Percentiles rank a stretch among this genome's conserved stretches.
Conservation (phyloP, 1,284 basidiomycete genomes). For the Anthracocystis panici-leucophaei region DNA sequence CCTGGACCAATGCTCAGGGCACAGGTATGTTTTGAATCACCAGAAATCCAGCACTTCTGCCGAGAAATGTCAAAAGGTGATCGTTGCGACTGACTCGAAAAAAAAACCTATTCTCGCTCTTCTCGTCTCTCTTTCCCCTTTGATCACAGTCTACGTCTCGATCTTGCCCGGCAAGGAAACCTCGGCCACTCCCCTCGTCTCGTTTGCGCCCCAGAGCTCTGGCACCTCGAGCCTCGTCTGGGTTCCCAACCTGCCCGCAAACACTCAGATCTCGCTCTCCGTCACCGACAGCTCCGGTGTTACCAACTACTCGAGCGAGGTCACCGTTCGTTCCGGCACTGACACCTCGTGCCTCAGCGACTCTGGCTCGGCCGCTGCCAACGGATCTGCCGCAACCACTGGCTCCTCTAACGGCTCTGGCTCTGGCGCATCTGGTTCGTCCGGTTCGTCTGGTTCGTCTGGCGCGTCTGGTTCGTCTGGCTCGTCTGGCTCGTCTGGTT, state of each 20-base stretch:
- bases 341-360: slow-evolving; percentile 33
- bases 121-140: background rate
- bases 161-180: slow-evolving; percentile 33
- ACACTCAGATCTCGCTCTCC: slow-evolving; percentile 33
- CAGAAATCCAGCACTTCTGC: background rate
- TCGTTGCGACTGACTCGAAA: slow-evolving; percentile 9
- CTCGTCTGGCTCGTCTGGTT: slow-evolving; percentile 14
- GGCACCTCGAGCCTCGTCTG: slow-evolving; percentile 31
- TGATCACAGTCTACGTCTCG: slow-evolving; percentile 30
- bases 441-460: no score
- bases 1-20: slow-evolving; percentile 46
- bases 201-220: slow-evolving; percentile 30
- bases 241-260: slow-evolving; percentile 38
- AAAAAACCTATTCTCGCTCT: background rate
- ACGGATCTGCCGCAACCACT: slow-evolving; percentile 21
- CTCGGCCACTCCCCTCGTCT: slow-evolving; percentile 42
- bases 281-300: slow-evolving; percentile 40
- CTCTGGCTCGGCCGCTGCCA: slow-evolving; percentile 18
- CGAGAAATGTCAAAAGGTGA: background rate
- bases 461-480: slow-evolving; percentile 15
- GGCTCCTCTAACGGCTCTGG: slow-evolving; percentile 15
- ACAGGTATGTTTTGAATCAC: slow-evolving; percentile 25
- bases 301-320: slow-evolving; percentile 29
- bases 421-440: slow-evolving; percentile 13
- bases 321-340: slow-evolving; percentile 30